Evolutionary conservation across 148 eudicot genomes (phyloP), one percentile per base, ranked within the genome.

Genomic region (Pharnaceum exiguum): DNA sequence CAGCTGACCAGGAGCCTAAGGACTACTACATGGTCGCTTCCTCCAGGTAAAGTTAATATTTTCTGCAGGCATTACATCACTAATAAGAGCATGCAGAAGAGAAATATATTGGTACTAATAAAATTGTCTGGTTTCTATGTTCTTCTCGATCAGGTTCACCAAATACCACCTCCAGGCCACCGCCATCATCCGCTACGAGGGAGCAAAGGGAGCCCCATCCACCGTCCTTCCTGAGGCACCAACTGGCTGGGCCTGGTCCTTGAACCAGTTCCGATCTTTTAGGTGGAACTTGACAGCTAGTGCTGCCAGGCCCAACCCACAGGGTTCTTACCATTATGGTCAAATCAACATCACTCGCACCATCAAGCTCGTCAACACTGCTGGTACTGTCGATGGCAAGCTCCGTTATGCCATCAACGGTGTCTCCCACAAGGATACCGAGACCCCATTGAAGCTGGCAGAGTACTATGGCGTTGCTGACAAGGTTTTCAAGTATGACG

Each of bases 271-370:
- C 66, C 71, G 86, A n/a, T 57, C 86, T 0, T 67, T 80, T 36
- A 69, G 82, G 13, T 86, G 95, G 89, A 86, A 86, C 70, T 63
- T 86, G 43, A 86, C 95, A 0, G 86, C 95, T 19, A 82, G 83
- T 24, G 95, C 95, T 7, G 95, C 86, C 13, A 70, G 95, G 9
- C 95, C 95, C 3, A 86, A 83, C 76, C 95, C 95, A 29, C 95
- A 86, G 46, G 95, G 95, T 1, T 82, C 95, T 0, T 83, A 78
- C 66, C 78, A 71, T 35, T 86, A 86, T n/a, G 89, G 86, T 16
- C 51, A 76, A 13, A 83, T 86, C 57, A 74, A 74, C 72, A 78
- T 86, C 28, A 78, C 76, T 16, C 79, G 89, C 3, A 86, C 95
- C 32, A 71, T 86, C 63, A 83, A 67, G 73, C 30, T 86, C n/a